Conservation (phyloP, 345 rosid species). For the Isatis tinctoria region DNA sequence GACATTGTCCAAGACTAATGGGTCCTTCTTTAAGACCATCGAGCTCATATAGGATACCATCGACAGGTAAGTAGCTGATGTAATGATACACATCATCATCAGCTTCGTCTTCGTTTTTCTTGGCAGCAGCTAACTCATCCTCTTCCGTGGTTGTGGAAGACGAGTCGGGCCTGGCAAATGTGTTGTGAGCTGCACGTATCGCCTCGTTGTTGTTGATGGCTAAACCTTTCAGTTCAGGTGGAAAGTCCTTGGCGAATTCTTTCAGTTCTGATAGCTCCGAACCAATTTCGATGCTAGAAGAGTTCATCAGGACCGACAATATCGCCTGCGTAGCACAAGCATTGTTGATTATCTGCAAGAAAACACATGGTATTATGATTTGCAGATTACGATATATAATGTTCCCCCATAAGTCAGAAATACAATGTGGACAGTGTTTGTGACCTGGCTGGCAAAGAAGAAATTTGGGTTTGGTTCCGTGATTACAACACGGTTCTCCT, state of each 20-base stretch:
- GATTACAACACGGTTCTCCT: conserved; percentile 31
- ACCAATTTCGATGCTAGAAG: conserved; percentile 26
- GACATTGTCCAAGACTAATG: conserved; percentile 33
- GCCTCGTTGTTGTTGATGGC: conserved; percentile 38
- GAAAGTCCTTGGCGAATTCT: conserved; percentile 31
- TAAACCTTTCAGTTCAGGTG: conserved; percentile 36
- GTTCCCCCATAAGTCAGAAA: background rate
- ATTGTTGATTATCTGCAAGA: conserved; percentile 35
- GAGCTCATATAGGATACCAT: conserved; percentile 32
- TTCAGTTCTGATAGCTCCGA: conserved; percentile 28
- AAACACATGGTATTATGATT: background rate
- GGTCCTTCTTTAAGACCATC: conserved; percentile 40
- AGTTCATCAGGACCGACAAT: conserved; percentile 33
- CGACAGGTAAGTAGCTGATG: conserved; percentile 35
- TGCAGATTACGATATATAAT: background rate
- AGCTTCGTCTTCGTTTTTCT: conserved; percentile 6
- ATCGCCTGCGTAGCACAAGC: conserved; percentile 34
- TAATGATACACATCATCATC: conserved; percentile 34
- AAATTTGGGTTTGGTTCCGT: conserved; percentile 34
- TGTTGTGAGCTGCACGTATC: conserved; percentile 35
- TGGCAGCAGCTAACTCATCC: conserved; percentile 12
- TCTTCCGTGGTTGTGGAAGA: conserved; percentile 23
- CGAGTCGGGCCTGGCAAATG: conserved; percentile 27
- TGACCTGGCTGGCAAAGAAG: conserved; percentile 37
- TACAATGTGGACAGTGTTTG: background rate